Base-by-base conservation (phyloP, 441 rosid genomes). In the Jatropha multifida region DNA sequence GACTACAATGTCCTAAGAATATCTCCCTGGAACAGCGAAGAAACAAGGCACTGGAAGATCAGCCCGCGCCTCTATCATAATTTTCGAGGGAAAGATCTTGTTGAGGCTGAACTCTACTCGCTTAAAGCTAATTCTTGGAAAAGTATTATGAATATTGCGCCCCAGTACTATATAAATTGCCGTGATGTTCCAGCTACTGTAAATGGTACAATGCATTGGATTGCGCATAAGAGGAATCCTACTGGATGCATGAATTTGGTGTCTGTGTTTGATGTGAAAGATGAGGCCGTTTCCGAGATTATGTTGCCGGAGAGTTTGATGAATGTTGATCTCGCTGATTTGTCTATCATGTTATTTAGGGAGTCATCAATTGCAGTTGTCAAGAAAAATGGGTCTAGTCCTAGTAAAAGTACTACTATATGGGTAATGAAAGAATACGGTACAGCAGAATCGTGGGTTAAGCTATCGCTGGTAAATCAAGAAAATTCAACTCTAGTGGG, bases 401-500 rank as follows among this genome's bases (percentile, higher is more conserved):
- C 10, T 44, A 44, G 9, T 44, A 44, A 32, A 1, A 32, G 32
- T 44, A 54, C n/a, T 27, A 40, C 65, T 46, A 23, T 74, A 56
- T 70, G 76, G 78, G 64, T 71, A 42, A 74, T 74, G 81, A 79
- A 49, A 61, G 58, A 69, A 42, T 74, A 74, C 0, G 68, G 68
- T 14, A 63, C 51, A 27, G 74, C 40, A 4, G 74, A 48, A 14
- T 51, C 75, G 14, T 74, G 81, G 78, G 71, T 61, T 48, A 26
- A 78, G 42, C 4, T 44, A 44, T 69, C 26, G 63, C 52, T 27
- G 2, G 44, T 2, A 66, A 7, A 14, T 5, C 7, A 10, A 1
- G 60, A 13, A 6, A 1, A 55, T 7, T 77, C 77, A 18, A 54
- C 60, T 41, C 59, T 74, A 18, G 4, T 78, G 54, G 74, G 75